Conservation (phyloP, 306 rosid species). For the Notholithocarpus densiflorus region DNA sequence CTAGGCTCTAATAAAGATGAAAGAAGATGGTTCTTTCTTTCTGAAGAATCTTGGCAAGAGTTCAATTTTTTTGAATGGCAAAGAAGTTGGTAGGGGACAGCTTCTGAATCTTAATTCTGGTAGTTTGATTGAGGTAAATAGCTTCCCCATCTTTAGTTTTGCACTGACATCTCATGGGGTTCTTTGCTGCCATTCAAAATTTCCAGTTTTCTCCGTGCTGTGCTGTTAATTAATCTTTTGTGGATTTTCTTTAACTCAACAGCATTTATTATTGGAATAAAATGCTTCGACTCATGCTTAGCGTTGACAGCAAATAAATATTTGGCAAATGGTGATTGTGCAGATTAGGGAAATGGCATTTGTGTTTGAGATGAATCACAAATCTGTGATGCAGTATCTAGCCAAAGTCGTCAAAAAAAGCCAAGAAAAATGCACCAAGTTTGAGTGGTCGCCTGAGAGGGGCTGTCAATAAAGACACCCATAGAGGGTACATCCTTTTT, state of each 20-base stretch:
- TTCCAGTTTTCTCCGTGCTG: background rate
- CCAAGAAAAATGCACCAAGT: constrained; percentile 16
- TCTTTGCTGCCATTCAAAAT: background rate
- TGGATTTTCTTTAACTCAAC: background rate
- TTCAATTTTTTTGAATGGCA: constrained; percentile 73
- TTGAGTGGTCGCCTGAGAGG: constrained; percentile 30
- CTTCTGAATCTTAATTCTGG: constrained; percentile 40
- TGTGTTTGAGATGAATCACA: constrained; percentile 56
- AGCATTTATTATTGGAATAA: background rate
- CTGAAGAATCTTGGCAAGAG: constrained; percentile 67
- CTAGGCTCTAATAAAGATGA: constrained; percentile 81
- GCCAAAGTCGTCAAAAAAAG: constrained; percentile 19
- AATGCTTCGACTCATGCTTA: background rate
- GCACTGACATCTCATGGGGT: background rate
- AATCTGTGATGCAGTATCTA: constrained; percentile 43
- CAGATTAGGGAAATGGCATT: constrained; percentile 72
- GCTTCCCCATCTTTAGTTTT: constrained; percentile 20
- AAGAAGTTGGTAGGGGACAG: constrained; percentile 57
- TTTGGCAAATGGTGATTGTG: constrained; percentile 29
- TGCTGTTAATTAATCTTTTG: background rate
- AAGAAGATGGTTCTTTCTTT: constrained; percentile 62
- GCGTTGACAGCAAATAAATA: background rate
- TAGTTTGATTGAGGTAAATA: constrained; percentile 69
- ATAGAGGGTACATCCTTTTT: background rate
- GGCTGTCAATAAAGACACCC: constrained; percentile 19